Base-by-base conservation (phyloP, 306 rosid species). In the Dalbergia oliveri region DNA sequence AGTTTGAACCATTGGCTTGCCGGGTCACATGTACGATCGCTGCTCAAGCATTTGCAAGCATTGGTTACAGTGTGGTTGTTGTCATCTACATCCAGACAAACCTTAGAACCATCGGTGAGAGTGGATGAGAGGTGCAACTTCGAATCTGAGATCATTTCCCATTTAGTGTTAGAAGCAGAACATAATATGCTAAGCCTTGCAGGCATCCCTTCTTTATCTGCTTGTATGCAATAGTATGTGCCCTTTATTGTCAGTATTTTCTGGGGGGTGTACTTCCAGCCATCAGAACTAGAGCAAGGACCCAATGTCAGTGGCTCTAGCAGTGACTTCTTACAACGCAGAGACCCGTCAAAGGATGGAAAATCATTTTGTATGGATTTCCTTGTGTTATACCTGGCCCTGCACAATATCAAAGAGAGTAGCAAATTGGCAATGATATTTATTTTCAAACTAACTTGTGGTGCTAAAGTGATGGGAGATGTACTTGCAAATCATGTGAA, bases 1-100 rank as follows among this genome's bases (percentile, higher is more conserved):
- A 91, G 94, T 73, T 84, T 88, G 84, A 91, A 91, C 98, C 97
- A 92, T 49, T 94, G 98, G 86, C 89, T 89, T 39, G 21, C 83
- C 0, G 97, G 97, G 82, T 90, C 90, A 14, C 97, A 94, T 1
- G 66, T 61, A 5, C 53, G 73, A 43, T 90, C 95, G 9, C 53
- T 18, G 72, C 76, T 82, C n/a, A 94, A 61, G 66, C 98, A 94
- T 71, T 90, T 90, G 82, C 98, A 94, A 11, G 78, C 39, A 62
- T 82, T 94, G 59, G 97, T 90, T 72, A 91, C 82, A 37, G 91
- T 34, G 14, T 43, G 57, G 54, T 89, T 89, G 75, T 79, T 79
- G 74, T 89, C 56, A 43, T 90, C 95, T 0, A 88, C 88, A 15
- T 94, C 95, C 2, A 94, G 77, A 86, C 98, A 94, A 61, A 88